A percentile compares a stretch with the other conserved stretches of the same genome.
Conservation (phyloP, 139 green algal species). For the Micractinium conductrix region DNA sequence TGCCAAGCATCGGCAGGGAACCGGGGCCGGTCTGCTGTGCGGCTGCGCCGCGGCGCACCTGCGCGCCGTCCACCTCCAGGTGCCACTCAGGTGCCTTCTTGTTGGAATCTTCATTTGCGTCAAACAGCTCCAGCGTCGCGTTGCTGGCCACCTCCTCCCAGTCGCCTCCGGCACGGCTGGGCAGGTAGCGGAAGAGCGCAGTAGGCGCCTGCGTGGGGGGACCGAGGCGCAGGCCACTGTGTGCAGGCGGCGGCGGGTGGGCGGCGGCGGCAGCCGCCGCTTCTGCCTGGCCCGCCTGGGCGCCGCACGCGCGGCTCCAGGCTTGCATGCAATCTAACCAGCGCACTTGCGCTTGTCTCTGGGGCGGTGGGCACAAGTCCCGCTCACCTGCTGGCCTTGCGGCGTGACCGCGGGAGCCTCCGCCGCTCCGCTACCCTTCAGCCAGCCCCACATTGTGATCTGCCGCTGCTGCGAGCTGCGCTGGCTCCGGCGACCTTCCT, state of each 20-base stretch:
- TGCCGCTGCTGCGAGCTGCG: too few relatives aligned
- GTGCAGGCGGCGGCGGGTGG: background rate
- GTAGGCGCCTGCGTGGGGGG: constrained; percentile 5
- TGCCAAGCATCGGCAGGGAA: too few relatives aligned
- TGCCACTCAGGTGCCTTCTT: constrained; percentile 47
- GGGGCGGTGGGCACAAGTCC: background rate
- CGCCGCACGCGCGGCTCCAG: background rate
- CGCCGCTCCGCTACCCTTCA: background rate
- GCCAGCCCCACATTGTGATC: constrained; percentile 12
- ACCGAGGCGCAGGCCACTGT: background rate
- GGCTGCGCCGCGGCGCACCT: constrained; percentile 2
- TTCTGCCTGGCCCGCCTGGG: background rate
- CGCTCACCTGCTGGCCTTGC: constrained; percentile 4
- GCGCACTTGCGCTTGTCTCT: background rate
- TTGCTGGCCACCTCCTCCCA: constrained; percentile 67
- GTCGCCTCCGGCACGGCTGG: constrained; percentile 31
- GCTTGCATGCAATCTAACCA: background rate
- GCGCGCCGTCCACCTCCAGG: constrained; percentile 54
- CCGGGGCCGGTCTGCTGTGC: background rate
- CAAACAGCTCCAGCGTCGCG: constrained; percentile 64
- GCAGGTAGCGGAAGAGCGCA: constrained; percentile 70
- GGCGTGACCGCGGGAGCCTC: constrained; percentile 5
- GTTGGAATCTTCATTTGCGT: constrained; percentile 72
- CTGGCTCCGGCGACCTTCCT: background rate
- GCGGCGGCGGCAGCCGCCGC: background rate